Base-by-base conservation (phyloP, 352 stramenopile genomes). In the Phytophthora sp. region DNA sequence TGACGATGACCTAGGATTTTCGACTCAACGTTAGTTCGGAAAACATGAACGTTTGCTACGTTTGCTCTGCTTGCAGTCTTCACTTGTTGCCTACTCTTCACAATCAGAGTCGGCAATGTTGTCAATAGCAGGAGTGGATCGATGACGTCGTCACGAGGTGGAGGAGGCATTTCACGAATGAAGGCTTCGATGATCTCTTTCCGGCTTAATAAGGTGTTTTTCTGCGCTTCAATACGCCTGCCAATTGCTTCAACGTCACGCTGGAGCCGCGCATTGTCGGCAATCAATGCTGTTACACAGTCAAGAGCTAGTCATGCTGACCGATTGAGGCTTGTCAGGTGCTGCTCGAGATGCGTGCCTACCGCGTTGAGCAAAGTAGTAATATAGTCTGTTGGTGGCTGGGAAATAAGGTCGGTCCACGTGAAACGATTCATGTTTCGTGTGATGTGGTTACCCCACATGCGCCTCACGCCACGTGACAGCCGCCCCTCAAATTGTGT, bases 371-470 rank as follows among this genome's bases (percentile, higher is more conserved):
- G 36, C 36, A 44, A 23, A 13, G 36, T 13, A 20, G 23, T 11
- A 8, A 44, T 21, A 23, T 23, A 1, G 13, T 23, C 36, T 21
- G 15, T 0, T 20, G 16, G 36, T 20, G 36, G 6, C 15, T 44
- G 36, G 13, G 4, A 44, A 20, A 44, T 20, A 21, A n/a, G 6
- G 36, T n/a, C 36, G 7, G 16, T 8, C 60, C 60, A 62, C 13
- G 26, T 44, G n/a, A 42, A 57, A 6, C 39, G 39, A 47, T 67
- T 46, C 11, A 53, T n/a, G 30, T 57, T 66, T 9, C 39, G 35
- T 12, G 56, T 53, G 9, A 61, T 61, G 38, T 57, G 15, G 23
- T 56, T 60, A 3, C 57, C 50, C 57, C 50, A 72, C 63, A 72
- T 60, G 3, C 64, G 56, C 57, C 57, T 63, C 16, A 23, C 36